Conservation (phyloP, 2,329 filamentous ascomycete genomes). For the Chaetomium sp. region DNA sequence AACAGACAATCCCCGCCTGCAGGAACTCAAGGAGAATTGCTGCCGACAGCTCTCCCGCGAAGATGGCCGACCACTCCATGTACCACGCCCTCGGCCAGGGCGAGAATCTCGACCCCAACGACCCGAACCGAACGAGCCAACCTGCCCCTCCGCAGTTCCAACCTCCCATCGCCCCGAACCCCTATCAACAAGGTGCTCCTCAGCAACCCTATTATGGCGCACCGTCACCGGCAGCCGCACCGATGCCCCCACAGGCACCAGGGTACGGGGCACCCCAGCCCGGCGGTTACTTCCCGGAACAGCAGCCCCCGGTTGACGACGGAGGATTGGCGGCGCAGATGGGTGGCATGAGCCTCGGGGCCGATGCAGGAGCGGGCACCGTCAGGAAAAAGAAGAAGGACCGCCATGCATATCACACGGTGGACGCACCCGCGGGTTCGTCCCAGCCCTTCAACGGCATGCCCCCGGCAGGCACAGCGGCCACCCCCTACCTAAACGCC, state of each 20-base stretch:
- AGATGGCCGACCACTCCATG: constrained; percentile 50
- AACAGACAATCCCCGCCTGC: background rate
- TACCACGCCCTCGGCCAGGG: constrained; percentile 56
- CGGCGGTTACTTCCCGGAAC: constrained; percentile 39
- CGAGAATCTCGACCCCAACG: constrained; percentile 53
- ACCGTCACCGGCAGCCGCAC: constrained; percentile 33
- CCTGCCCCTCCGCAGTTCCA: constrained; percentile 50
- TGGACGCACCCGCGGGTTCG: constrained; percentile 70
- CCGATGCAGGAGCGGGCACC: constrained; percentile 46
- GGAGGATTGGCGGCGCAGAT: constrained; percentile 68
- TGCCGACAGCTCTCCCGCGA: background rate
- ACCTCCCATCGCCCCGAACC: constrained; percentile 55
- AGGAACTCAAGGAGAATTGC: background rate
- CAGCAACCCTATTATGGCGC: constrained; percentile 43
- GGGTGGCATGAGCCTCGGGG: constrained; percentile 70
- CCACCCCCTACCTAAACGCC: constrained; percentile 62
- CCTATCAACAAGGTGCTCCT: constrained; percentile 52
- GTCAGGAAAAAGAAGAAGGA: constrained; percentile 86
- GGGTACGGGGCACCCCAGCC: constrained; percentile 40
- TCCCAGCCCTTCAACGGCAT: constrained; percentile 71
- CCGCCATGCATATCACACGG: constrained; percentile 85
- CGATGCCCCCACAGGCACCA: constrained; percentile 31
- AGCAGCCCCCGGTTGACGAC: constrained; percentile 45
- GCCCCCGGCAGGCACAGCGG: constrained; percentile 58
- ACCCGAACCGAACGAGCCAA: constrained; percentile 52